Base-by-base conservation (phyloP, 2,329 filamentous ascomycete genomes). In the Pseudogymnoascus sp. region DNA sequence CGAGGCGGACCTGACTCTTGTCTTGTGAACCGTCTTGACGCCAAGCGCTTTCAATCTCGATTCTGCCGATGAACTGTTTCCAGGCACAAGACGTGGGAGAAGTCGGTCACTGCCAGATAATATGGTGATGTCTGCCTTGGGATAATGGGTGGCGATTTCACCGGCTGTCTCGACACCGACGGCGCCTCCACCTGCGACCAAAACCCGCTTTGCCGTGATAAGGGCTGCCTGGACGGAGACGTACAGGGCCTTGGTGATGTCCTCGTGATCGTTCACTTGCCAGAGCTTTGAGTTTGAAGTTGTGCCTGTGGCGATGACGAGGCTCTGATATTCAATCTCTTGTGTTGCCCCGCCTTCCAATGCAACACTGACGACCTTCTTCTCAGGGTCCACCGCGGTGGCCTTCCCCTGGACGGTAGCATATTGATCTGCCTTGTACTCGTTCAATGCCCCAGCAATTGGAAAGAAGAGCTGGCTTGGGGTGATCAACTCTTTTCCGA, bases 251-350 rank as follows among this genome's bases (percentile, higher is more conserved):
- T 60, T 59, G n/a, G 62, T 62, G 7, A 41, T 15, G 38, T 74
- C 71, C 0, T 75, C 74, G 3, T 74, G 74, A 8, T 69, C 74
- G 18, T 80, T 65, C 22, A 69, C 68, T 70, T 82, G 82, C 73
- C 78, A 83, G 1, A 67, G 60, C 6, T 60, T 80, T 75, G 73
- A 79, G 73, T 62, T 67, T 68, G 14, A 74, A 73, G 18, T 67
- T 68, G 59, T 70, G 7, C 82, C 82, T 1, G 81, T 84, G 6
- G 81, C 80, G 33, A 85, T 71, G 62, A 85, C 66, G 30, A 84
- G 72, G 25, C 75, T 77, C 63, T 81, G 74, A 68, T 83, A 84
- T 14, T 66, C 65, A 6, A 65, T 66, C 14, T 71, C 74, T 8
- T 22, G 41, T 11, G 61, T 43, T 39, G 38, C 25, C 5, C 53